Base-by-base conservation (phyloP, 768 basidiomycete species). In the Russula vinacea region DNA sequence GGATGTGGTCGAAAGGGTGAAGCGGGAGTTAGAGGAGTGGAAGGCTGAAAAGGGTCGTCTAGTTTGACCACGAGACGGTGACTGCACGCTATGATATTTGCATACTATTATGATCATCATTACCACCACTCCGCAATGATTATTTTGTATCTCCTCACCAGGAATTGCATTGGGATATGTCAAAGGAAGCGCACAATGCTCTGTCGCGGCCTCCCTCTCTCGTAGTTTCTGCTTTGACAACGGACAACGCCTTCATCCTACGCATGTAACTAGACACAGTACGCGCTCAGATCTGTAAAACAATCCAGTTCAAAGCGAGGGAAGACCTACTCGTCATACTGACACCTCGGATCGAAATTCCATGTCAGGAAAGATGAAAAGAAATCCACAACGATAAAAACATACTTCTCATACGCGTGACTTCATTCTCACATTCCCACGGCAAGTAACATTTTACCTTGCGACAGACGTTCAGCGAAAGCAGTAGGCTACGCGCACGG, bases 391-490 rank as follows among this genome's bases (percentile, higher is more conserved):
- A 37, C 22, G 26, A 26, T 14, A 14, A 11, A n/a, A 26, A 80
- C 86, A 70, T 72, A 90, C 92, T 90, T 86, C 79, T 96, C 92
- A 72, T 96, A 91, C 39, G 80, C 79, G 73, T 92, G 89, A 66
- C 88, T 80, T 96, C 89, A 68, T 94, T 86, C 74, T 93, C 90
- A 74, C 94, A 96, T 68, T 94, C 87, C 94, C 94, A 97, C n/a
- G 91, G 88, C 71, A 90, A 75, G 74, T 93, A 97, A 57, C 76
- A 77, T 56, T 84, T 29, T 71, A 90, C 80, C 74, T 83, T 86
- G 70, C 94, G 85, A 76, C 94, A 97, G 67, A 86, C 77, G 73
- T 97, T 96, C 64, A 97, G 78, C 24, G 94, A 93, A 56, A 97
- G 83, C 67, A 96, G 78, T 32, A 95, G 80, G 60, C 94, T 97